A percentile compares a stretch with the other conserved stretches of the same genome.
These are phyloP conservation scores for Brassica juncea DNA, from an alignment of 345 rosid species.

Conservation along the genomic window DNA sequence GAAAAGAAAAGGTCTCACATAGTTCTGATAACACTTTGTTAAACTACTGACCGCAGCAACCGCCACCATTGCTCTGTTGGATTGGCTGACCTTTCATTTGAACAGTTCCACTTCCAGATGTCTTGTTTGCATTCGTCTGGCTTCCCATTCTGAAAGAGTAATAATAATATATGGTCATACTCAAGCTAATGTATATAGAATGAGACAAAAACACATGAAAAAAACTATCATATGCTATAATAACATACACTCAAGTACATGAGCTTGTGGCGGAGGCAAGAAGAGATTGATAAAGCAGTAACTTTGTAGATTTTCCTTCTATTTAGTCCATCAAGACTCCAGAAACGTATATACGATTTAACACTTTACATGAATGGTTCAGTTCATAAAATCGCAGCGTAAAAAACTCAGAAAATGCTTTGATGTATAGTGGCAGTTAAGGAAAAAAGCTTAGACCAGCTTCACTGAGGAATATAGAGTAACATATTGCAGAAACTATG, in stretches of 20 bases:
- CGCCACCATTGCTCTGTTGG: conserved; percentile 53
- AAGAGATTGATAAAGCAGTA: not conserved
- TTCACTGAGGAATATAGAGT: not conserved
- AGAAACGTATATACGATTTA: not conserved
- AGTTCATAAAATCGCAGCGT: not conserved
- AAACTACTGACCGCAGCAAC: conserved; percentile 63
- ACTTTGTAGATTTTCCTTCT: not conserved
- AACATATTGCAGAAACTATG: not conserved
- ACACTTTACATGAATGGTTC: not conserved
- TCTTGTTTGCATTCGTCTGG: conserved; percentile 62
- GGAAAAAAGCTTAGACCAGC: not conserved
- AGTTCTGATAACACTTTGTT: conserved; percentile 5
- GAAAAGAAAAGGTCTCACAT: not conserved
- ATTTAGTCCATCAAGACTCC: conserved; percentile 6
- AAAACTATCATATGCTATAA: not conserved
- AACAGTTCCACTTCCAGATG: conserved; percentile 58
- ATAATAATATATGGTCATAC: not conserved
- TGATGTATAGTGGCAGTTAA: conserved; percentile 14
- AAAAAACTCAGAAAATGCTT: not conserved
- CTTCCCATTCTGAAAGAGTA: conserved; percentile 61
- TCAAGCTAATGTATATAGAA: not conserved
- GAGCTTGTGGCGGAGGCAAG: not conserved
- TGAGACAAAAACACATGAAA: not conserved
- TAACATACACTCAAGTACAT: not conserved
- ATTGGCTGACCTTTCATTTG: conserved; percentile 84